Conservation (phyloP, 1,139 yeast species). For the Wickerhamomyces sp. region DNA sequence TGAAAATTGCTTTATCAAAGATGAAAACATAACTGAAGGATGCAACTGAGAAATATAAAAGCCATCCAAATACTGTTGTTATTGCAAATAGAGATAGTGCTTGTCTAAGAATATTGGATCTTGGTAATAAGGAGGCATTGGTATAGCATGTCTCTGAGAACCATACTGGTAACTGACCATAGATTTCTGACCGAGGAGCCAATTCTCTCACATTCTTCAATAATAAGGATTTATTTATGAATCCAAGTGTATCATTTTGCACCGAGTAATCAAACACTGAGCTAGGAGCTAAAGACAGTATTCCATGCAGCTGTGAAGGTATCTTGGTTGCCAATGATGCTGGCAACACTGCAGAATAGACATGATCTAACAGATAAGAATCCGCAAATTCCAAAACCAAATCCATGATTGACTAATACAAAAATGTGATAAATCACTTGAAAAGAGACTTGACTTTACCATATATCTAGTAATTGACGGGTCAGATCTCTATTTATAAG, state of each 20-base stretch:
- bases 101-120: conserved; percentile 75
- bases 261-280: conserved; percentile 26
- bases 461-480: too few species aligned
- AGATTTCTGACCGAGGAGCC: conserved; percentile 27
- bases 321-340: conserved; percentile 34
- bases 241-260: conserved; percentile 7
- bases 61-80: conserved; percentile 80
- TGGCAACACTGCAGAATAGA: conserved; percentile 63
- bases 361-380: conserved; percentile 62
- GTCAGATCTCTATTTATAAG: neutral
- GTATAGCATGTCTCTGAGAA: conserved; percentile 50
- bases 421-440: too few species aligned
- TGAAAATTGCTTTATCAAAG: conserved; percentile 83
- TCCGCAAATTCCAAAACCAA: conserved; percentile 78
- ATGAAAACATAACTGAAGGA: conserved; percentile 67
- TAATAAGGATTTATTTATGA: conserved; percentile 3
- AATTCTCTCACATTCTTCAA: conserved; percentile 18
- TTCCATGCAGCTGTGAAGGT: conserved; percentile 28
- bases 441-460: too few species aligned
- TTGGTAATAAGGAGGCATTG: conserved; percentile 56
- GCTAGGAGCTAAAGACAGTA: conserved; percentile 25
- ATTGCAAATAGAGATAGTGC: conserved; percentile 62
- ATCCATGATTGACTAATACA: conserved; percentile 54
- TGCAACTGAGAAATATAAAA: conserved; percentile 74
- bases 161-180: conserved; percentile 46